Evolutionary conservation across 2,329 filamentous ascomycete genomes (phyloP).

Genomic region (Aotearoamyces nothofagi): DNA sequence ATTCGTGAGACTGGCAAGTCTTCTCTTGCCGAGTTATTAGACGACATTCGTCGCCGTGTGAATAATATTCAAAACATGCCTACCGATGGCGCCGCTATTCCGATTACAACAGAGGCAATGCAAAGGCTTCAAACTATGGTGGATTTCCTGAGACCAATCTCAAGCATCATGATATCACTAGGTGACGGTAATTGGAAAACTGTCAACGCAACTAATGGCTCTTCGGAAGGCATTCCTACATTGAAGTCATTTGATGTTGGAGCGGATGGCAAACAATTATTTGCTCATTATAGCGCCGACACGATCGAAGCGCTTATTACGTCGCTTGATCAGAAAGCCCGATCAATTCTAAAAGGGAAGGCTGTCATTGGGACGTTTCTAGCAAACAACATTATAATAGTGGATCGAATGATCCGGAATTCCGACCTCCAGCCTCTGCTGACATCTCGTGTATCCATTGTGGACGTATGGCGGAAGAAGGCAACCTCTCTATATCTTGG

Average conservation of each 20-base stretch:
- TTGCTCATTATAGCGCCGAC: constrained; percentile 80
- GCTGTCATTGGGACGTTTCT: constrained; percentile 76
- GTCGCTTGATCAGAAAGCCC: constrained; percentile 60
- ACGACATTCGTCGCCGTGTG: constrained; percentile 64
- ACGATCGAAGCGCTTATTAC: constrained; percentile 70
- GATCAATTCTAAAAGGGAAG: constrained; percentile 59
- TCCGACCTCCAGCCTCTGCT: constrained; percentile 68
- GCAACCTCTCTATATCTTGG: constrained; percentile 70
- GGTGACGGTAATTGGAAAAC: constrained; percentile 84
- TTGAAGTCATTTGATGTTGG: constrained; percentile 73
- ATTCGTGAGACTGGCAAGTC: constrained; percentile 83
- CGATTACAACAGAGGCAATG: constrained; percentile 74
- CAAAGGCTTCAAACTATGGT: constrained; percentile 75
- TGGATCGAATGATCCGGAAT: constrained; percentile 70
- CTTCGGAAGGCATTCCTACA: constrained; percentile 49
- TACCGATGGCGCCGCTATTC: constrained; percentile 60
- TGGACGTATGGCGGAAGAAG: constrained; percentile 81
- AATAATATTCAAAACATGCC: constrained; percentile 52
- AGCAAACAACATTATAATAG: constrained; percentile 71
- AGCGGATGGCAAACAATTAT: constrained; percentile 75
- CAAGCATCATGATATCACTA: constrained; percentile 79
- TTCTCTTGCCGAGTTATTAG: constrained; percentile 69
- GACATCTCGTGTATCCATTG: constrained; percentile 43
- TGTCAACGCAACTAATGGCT: constrained; percentile 34
- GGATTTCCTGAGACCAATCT: constrained; percentile 70